Evolutionary conservation across 106 monocot species (phyloP).

Genomic region (Triglochin maritima): DNA sequence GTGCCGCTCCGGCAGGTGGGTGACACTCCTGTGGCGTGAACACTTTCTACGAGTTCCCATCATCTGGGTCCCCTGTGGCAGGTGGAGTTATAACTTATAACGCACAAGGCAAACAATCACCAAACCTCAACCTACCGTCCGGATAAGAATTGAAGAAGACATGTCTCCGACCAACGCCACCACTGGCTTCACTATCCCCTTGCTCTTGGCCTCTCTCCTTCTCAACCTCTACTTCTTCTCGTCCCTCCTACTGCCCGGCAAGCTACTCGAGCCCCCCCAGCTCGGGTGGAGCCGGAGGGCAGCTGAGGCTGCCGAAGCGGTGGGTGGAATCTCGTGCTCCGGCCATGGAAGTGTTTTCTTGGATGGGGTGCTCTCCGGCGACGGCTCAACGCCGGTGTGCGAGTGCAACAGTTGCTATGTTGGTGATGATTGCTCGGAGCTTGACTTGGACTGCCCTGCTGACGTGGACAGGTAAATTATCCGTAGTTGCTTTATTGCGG

Average conservation of each 20-base stretch:
- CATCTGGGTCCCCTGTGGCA: too few relatives aligned
- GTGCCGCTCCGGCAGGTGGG: too few relatives aligned
- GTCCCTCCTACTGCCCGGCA: neutral
- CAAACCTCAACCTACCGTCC: too few relatives aligned
- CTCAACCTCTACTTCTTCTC: constrained; percentile 14
- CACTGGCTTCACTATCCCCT: too few relatives aligned
- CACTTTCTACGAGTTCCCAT: too few relatives aligned
- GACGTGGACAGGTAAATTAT: constrained; percentile 45
- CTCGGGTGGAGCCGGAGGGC: constrained; percentile 39
- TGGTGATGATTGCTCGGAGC: constrained; percentile 42
- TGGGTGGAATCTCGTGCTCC: constrained; percentile 47
- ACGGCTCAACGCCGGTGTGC: constrained; percentile 29
- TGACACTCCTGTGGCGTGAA: too few relatives aligned
- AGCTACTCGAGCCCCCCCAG: neutral
- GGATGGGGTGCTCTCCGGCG: constrained; percentile 36
- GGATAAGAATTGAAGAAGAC: too few relatives aligned
- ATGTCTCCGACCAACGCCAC: too few relatives aligned
- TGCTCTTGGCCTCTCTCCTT: constrained; percentile 5
- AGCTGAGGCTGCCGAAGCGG: constrained; percentile 54
- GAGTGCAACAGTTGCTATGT: constrained; percentile 76
- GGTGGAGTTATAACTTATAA: too few relatives aligned
- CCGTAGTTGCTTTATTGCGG: too few relatives aligned
- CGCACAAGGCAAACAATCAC: too few relatives aligned
- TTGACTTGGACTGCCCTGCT: constrained; percentile 33
- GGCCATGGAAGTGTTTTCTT: constrained; percentile 60